A percentile compares a stretch with the other conserved stretches of the same genome.
These are phyloP conservation scores for Thelephora terrestris DNA, from an alignment of 1,284 basidiomycete species.

Conservation along the genomic window DNA sequence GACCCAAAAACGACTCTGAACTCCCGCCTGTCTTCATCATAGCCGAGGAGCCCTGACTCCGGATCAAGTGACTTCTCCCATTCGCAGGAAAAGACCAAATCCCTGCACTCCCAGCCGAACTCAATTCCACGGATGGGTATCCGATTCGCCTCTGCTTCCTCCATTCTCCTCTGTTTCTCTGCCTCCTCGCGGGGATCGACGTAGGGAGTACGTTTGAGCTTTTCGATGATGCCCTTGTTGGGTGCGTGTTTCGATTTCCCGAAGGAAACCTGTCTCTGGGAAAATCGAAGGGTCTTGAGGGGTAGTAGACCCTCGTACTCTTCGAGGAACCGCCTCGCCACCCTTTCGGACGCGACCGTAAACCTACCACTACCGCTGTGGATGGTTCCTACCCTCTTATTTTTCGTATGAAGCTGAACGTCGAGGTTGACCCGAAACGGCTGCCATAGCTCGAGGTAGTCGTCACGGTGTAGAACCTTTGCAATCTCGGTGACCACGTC, in stretches of 20 bases:
- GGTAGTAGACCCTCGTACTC: slow-evolving; percentile 28
- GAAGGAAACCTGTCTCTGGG: slow-evolving; percentile 29
- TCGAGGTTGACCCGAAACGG: slow-evolving; percentile 37
- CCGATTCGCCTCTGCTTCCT: slow-evolving; percentile 18
- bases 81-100: slow-evolving; percentile 45
- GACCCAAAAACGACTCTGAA: slow-evolving; percentile 26
- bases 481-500: slow-evolving; percentile 32
- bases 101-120: slow-evolving; percentile 47
- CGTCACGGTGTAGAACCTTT: slow-evolving; percentile 29
- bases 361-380: slow-evolving; percentile 36
- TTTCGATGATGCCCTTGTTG: slow-evolving; percentile 29
- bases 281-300: slow-evolving; percentile 16
- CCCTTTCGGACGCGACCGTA: slow-evolving; percentile 34
- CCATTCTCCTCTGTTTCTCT: slow-evolving; percentile 16
- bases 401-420: slow-evolving; percentile 32
- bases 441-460: not conserved
- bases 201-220: slow-evolving; percentile 34
- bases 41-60: slow-evolving; percentile 22
- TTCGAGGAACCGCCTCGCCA: slow-evolving; percentile 33
- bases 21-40: slow-evolving; percentile 36
- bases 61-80: slow-evolving; percentile 29
- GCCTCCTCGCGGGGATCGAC: slow-evolving; percentile 30
- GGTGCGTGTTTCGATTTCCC: slow-evolving; percentile 22
- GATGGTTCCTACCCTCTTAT: slow-evolving; percentile 15
- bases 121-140: slow-evolving; percentile 29